phyloP scores from a whole-genome alignment of 371 early-diverging fungal genomes.

The Mucor sp. region DNA sequence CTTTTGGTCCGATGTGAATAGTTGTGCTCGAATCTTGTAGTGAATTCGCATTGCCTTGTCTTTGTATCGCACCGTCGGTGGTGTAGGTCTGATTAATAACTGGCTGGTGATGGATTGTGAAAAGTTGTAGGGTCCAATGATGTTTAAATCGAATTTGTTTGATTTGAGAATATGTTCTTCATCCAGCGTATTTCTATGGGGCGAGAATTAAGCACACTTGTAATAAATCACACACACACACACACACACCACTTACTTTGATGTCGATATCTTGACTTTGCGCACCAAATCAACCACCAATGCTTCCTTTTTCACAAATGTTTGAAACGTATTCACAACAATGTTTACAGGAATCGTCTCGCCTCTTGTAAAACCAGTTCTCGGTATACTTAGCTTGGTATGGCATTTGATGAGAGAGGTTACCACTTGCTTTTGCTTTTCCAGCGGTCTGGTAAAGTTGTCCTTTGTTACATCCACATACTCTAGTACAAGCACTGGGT shows the following conservation, averaged over 20 bases:
- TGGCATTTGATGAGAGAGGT: slow-evolving; percentile 18
- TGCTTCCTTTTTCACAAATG: slow-evolving; percentile 23
- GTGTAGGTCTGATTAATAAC: slow-evolving; percentile 33
- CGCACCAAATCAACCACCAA: slow-evolving; percentile 31
- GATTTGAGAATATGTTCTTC: slow-evolving; percentile 36
- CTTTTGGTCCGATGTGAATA: slow-evolving; percentile 18
- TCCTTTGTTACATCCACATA: slow-evolving; percentile 37
- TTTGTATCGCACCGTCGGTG: slow-evolving; percentile 37
- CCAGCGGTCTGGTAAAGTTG: slow-evolving; percentile 27
- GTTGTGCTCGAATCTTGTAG: slow-evolving; percentile 34
- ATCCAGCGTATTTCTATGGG: slow-evolving; percentile 15
- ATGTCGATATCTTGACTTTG: slow-evolving; percentile 26
- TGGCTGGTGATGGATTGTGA: slow-evolving; percentile 32
- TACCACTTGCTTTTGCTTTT: slow-evolving; percentile 26
- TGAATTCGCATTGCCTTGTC: slow-evolving; percentile 27
- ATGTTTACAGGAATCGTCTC: slow-evolving; percentile 37
- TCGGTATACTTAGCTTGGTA: slow-evolving; percentile 32
- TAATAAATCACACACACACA: neutral
- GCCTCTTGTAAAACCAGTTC: slow-evolving; percentile 47
- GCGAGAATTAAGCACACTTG: neutral
- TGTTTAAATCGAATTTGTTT: slow-evolving; percentile 33
- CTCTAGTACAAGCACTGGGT: slow-evolving; percentile 42
- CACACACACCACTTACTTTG: slow-evolving; percentile 25
- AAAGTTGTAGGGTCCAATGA: slow-evolving; percentile 40
- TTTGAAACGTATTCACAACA: slow-evolving; percentile 27